Conservation (phyloP, 352 stramenopile genomes). For the Globisporangium orthogonon region DNA sequence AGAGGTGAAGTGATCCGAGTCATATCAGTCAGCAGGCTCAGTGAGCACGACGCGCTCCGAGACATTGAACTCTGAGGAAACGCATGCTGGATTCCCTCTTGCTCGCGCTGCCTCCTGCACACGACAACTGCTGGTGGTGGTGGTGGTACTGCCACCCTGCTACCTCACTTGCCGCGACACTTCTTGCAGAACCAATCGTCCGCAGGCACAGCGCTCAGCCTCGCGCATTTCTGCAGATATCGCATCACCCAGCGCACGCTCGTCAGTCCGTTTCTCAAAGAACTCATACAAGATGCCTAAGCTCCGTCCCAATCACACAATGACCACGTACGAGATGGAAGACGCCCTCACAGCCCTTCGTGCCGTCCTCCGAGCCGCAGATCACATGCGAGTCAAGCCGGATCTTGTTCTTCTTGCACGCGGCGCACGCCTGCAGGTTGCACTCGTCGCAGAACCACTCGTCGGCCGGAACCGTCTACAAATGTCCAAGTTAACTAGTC, state of each 20-base stretch:
- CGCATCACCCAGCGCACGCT: slow-evolving; percentile 1
- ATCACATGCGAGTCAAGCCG: slow-evolving; percentile 88
- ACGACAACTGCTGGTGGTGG: neutral
- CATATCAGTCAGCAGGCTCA: no score
- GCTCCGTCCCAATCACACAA: no score
- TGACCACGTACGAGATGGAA: slow-evolving; percentile 70
- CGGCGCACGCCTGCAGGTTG: slow-evolving; percentile 69
- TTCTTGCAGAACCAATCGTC: slow-evolving; percentile 89
- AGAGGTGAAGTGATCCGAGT: no score
- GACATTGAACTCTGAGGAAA: neutral
- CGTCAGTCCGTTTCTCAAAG: neutral
- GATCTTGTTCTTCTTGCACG: slow-evolving; percentile 86
- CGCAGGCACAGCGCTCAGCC: slow-evolving; percentile 64
- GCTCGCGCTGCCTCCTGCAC: neutral
- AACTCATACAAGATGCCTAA: no score
- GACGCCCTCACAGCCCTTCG: slow-evolving; percentile 78
- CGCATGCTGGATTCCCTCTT: neutral
- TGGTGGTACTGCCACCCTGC: neutral
- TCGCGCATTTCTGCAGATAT: slow-evolving; percentile 77
- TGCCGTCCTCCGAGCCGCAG: slow-evolving; percentile 83
- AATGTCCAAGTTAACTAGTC: neutral
- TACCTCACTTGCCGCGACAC: slow-evolving; percentile 20
- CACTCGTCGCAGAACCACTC: slow-evolving; percentile 90
- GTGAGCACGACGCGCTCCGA: neutral
- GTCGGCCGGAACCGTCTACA: slow-evolving; percentile 45